phyloP scores from a whole-genome alignment of 345 rosid species.

The Rhizophora mangle region DNA sequence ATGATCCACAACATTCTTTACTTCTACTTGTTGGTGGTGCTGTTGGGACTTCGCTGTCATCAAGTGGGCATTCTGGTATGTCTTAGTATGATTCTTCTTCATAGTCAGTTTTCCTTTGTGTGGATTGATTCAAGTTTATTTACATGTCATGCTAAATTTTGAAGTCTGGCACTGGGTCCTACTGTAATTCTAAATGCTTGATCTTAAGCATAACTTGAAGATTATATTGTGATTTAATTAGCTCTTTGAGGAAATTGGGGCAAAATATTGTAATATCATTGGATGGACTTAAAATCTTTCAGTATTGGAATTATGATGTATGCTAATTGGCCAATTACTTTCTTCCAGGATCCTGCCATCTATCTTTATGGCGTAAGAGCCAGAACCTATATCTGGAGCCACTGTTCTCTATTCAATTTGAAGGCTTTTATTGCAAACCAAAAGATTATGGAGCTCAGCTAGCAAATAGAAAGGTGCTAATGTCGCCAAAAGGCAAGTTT shows the following conservation, averaged over 20 bases:
- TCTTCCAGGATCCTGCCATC: constrained; percentile 52
- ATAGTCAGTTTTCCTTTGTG: background rate
- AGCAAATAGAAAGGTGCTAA: constrained; percentile 68
- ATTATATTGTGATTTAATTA: too few relatives aligned
- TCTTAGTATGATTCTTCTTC: constrained; percentile 20
- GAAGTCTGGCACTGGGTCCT: too few relatives aligned
- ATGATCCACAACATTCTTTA: constrained; percentile 56
- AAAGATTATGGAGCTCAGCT: constrained; percentile 36
- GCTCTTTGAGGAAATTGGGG: background rate
- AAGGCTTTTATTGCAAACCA: constrained; percentile 48
- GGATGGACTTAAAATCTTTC: background rate
- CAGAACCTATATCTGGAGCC: constrained; percentile 49
- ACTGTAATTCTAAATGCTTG: too few relatives aligned
- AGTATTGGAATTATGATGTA: background rate
- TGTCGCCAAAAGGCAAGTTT: constrained; percentile 68
- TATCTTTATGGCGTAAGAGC: constrained; percentile 69
- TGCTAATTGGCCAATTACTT: constrained; percentile 12
- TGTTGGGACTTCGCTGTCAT: constrained; percentile 33
- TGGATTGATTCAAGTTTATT: too few relatives aligned
- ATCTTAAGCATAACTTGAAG: too few relatives aligned
- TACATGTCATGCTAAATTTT: too few relatives aligned
- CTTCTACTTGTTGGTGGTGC: constrained; percentile 58
- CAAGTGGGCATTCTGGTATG: constrained; percentile 57
- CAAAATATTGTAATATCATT: background rate
- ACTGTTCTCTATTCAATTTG: constrained; percentile 53